A percentile compares a stretch with the other conserved stretches of the same genome.
Evolutionary conservation across 2,329 filamentous ascomycete species (phyloP).

Genomic region (Coleophoma cylindrospora): DNA sequence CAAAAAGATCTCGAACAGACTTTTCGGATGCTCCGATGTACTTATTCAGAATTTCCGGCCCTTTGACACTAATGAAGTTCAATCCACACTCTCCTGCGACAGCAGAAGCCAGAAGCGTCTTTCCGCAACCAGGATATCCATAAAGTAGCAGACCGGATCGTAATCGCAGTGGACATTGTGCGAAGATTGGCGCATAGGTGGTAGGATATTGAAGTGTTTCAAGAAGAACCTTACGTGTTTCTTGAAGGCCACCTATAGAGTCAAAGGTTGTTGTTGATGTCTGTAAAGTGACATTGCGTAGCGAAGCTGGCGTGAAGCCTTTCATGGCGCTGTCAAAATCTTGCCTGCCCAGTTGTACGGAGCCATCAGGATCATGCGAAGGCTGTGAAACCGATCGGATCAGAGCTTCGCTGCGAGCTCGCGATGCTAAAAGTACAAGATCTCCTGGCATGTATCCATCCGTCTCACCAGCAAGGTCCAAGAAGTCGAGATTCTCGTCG

Average conservation of each 20-base stretch:
- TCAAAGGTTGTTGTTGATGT: conserved; percentile 89
- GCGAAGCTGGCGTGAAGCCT: conserved; percentile 90
- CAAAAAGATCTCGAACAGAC: conserved; percentile 90
- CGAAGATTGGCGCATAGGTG: conserved; percentile 96
- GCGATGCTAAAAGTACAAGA: conserved; percentile 75
- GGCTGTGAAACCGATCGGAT: conserved; percentile 67
- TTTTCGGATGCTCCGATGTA: conserved; percentile 98
- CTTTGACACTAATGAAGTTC: conserved; percentile 98
- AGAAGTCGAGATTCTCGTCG: conserved; percentile 75
- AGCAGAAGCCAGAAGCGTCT: conserved; percentile 90
- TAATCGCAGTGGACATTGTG: conserved; percentile 88
- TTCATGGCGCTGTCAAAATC: conserved; percentile 85
- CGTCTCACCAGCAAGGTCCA: conserved; percentile 88
- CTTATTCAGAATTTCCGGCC: conserved; percentile 97
- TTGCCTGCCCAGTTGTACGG: conserved; percentile 59
- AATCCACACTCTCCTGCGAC: conserved; percentile 97
- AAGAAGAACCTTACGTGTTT: conserved; percentile 84
- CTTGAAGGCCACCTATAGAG: conserved; percentile 81
- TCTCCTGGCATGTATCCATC: conserved; percentile 99
- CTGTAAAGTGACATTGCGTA: conserved; percentile 91
- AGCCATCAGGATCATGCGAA: conserved; percentile 36
- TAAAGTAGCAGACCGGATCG: conserved; percentile 91
- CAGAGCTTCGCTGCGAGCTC: conserved; percentile 86
- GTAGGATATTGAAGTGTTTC: conserved; percentile 97
- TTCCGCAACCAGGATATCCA: conserved; percentile 92